These are phyloP conservation scores for Leptographium flavum DNA, from an alignment of 2,329 filamentous ascomycete species.

Conservation along the genomic window DNA sequence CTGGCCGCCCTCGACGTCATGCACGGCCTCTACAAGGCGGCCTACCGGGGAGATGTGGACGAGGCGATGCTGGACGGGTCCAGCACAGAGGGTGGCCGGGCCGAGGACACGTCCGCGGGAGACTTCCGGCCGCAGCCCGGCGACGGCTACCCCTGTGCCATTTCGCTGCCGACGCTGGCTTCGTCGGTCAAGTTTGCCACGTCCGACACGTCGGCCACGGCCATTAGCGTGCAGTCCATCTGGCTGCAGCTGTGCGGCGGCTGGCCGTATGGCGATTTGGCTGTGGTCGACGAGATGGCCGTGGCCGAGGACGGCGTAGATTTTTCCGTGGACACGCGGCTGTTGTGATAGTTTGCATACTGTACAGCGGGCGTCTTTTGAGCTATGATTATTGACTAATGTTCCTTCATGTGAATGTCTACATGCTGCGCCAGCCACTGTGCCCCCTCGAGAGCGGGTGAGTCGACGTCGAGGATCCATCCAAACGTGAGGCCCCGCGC, in stretches of 20 bases:
- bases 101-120: neutral
- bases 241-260: constrained; percentile 3
- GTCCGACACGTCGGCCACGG: neutral
- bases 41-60: constrained; percentile 11
- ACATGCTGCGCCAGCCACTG: neutral
- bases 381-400: too few species aligned
- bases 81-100: neutral
- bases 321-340: too few species aligned
- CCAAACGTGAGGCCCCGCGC: neutral
- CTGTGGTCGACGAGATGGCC: too few species aligned
- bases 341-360: too few species aligned
- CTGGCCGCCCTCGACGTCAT: constrained; percentile 11
- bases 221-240: constrained; percentile 1
- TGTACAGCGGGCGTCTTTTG: too few species aligned
- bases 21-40: constrained; percentile 13
- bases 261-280: constrained; percentile 2
- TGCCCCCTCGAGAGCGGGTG: constrained; percentile 2
- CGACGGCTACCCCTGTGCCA: constrained; percentile 1
- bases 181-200: neutral
- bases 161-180: neutral
- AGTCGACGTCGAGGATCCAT: neutral
- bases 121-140: constrained; percentile 3
- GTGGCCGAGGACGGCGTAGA: too few species aligned
- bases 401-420: too few species aligned
- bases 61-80: neutral